A percentile compares a stretch with the other conserved stretches of the same genome.
Conservation (phyloP, 2,329 filamentous ascomycete species). For the Fusarium sp. region DNA sequence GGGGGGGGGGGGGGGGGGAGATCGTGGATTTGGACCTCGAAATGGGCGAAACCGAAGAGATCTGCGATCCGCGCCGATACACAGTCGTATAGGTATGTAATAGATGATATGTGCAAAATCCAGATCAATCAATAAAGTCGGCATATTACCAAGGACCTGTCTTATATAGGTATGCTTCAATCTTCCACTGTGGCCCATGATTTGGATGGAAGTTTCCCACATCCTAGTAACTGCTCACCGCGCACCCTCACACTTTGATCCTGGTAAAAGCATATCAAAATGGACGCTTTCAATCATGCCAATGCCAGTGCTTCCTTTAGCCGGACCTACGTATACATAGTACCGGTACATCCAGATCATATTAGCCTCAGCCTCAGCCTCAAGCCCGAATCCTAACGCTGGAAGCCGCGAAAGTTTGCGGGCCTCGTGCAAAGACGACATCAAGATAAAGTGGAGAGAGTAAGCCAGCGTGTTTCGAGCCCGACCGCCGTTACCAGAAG, state of each 20-base stretch:
- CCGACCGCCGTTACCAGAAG: constrained; percentile 36
- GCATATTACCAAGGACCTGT: constrained; percentile 28
- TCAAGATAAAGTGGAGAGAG: constrained; percentile 35
- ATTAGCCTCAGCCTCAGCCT: constrained; percentile 24
- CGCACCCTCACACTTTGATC: constrained; percentile 18
- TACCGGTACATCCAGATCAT: constrained; percentile 1
- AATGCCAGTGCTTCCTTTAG: constrained; percentile 8
- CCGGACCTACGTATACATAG: neutral
- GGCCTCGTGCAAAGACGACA: constrained; percentile 25
- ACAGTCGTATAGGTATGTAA: constrained; percentile 7
- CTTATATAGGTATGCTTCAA: constrained; percentile 20
- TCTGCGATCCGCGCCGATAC: constrained; percentile 31
- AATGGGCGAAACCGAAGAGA: constrained; percentile 20
- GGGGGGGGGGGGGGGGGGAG: too few relatives aligned
- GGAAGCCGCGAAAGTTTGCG: constrained; percentile 33
- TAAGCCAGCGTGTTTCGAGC: constrained; percentile 42
- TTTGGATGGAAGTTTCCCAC: constrained; percentile 16
- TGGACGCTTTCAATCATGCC: constrained; percentile 11
- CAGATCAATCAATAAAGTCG: constrained; percentile 7
- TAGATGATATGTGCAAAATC: neutral
- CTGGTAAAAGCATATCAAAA: constrained; percentile 6
- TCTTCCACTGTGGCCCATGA: constrained; percentile 10
- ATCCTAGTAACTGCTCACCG: constrained; percentile 9
- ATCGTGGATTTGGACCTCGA: constrained; percentile 17
- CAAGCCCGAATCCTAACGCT: constrained; percentile 14